Conservation (phyloP, 371 early-diverging fungal genomes). For the Phascolomyces articulosus region DNA sequence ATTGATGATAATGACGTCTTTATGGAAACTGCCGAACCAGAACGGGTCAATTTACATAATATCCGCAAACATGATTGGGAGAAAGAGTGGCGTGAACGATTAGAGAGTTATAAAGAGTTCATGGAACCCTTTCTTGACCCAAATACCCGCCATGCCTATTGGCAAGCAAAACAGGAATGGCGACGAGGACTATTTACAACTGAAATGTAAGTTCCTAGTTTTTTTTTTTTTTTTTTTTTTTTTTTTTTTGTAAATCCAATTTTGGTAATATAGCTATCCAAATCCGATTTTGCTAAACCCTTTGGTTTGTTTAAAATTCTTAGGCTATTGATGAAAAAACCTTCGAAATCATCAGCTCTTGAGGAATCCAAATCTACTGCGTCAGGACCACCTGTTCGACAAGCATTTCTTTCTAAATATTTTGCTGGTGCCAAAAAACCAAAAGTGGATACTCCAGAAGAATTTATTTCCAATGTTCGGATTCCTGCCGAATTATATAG, state of each 20-base stretch:
- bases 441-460: slow-evolving; percentile 50
- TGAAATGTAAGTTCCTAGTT: slow-evolving; percentile 29
- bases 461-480: slow-evolving; percentile 34
- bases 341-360: slow-evolving; percentile 2
- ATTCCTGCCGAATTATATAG: slow-evolving; percentile 49
- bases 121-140: slow-evolving; percentile 36
- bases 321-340: slow-evolving; percentile 7
- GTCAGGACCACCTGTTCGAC: not conserved
- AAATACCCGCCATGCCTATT: slow-evolving; percentile 23
- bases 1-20: slow-evolving; percentile 16
- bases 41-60: slow-evolving; percentile 24
- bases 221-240: no score
- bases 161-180: slow-evolving; percentile 43
- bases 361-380: not conserved
- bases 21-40: slow-evolving; percentile 31
- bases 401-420: slow-evolving; percentile 40
- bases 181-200: slow-evolving; percentile 44
- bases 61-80: slow-evolving; percentile 28
- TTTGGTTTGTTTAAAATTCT: not conserved
- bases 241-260: no score
- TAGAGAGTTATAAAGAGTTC: slow-evolving; percentile 31
- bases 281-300: no score
- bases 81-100: slow-evolving; percentile 32
- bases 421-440: slow-evolving; percentile 46
- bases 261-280: no score